Evolutionary conservation across 2,329 filamentous ascomycete species (phyloP).

Genomic region (Diaporthe ampelina): DNA sequence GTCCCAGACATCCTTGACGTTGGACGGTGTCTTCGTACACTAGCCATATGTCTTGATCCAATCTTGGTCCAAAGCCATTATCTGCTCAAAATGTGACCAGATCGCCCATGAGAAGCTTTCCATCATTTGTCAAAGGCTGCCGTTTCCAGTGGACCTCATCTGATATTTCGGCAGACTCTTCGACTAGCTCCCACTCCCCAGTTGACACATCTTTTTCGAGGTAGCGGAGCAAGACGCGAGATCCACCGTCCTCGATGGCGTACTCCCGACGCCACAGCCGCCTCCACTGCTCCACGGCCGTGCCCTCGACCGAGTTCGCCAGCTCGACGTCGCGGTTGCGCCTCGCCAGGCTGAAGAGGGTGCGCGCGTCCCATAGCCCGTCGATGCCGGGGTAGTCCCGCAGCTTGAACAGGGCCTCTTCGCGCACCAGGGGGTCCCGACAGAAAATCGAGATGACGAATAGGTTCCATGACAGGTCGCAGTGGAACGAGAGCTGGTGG

Average conservation of each 20-base stretch:
- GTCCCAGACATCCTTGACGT: background rate
- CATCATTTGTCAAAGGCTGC: constrained; percentile 15
- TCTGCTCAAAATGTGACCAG: background rate
- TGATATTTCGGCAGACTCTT: constrained; percentile 42
- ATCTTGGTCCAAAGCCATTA: too few relatives aligned
- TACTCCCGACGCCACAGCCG: constrained; percentile 52
- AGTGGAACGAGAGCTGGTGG: constrained; percentile 49
- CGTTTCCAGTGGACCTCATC: constrained; percentile 34
- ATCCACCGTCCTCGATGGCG: constrained; percentile 52
- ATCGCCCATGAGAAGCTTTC: constrained; percentile 3
- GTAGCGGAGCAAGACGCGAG: constrained; percentile 50
- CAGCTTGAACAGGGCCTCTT: constrained; percentile 8
- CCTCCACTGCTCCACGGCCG: constrained; percentile 45
- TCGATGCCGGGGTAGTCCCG: constrained; percentile 7
- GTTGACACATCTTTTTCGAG: constrained; percentile 44
- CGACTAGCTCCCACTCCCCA: constrained; percentile 42
- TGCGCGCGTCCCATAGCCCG: constrained; percentile 8
- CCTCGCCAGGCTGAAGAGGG: constrained; percentile 1
- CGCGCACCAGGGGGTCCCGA: constrained; percentile 14
- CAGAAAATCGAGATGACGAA: constrained; percentile 17
- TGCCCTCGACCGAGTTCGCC: constrained; percentile 18
- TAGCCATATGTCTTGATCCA: too few relatives aligned
- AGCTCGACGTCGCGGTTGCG: constrained; percentile 19
- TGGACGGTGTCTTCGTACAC: background rate
- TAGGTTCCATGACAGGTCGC: constrained; percentile 41